phyloP scores from a whole-genome alignment of 2,329 filamentous ascomycete species.

The Xylariales sp. region DNA sequence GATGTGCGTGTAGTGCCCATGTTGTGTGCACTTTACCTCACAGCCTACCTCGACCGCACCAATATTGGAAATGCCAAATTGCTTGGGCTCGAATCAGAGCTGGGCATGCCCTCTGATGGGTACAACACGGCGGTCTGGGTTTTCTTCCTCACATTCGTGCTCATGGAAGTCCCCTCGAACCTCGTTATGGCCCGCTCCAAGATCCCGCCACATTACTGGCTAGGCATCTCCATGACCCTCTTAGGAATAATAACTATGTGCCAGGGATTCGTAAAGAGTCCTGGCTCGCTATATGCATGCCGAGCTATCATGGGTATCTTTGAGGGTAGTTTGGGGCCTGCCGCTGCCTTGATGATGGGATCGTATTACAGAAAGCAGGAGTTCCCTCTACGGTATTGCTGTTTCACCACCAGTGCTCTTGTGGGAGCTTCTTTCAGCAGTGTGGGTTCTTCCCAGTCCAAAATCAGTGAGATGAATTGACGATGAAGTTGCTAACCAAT shows the following conservation, averaged over 20 bases:
- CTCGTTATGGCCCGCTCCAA: background rate
- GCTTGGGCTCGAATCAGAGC: slow-evolving; percentile 4
- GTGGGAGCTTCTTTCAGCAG: slow-evolving; percentile 2
- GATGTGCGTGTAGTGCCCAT: slow-evolving; percentile 1
- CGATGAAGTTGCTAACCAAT: background rate
- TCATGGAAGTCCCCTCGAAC: slow-evolving; percentile 4
- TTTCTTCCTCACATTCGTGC: slow-evolving; percentile 3
- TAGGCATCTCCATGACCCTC: background rate
- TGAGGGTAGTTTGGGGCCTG: slow-evolving; percentile 2
- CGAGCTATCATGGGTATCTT: slow-evolving; percentile 2
- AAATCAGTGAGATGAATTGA: no score
- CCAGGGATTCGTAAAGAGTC: background rate
- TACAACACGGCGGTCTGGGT: slow-evolving; percentile 6
- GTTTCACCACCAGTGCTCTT: slow-evolving; percentile 2
- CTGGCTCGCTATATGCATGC: slow-evolving; percentile 3
- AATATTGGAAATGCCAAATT: slow-evolving; percentile 4
- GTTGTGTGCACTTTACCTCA: slow-evolving; percentile 2
- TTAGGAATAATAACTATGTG: slow-evolving; percentile 3
- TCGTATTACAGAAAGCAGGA: slow-evolving; percentile 2
- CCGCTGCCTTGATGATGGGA: slow-evolving; percentile 2
- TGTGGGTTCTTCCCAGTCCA: no score
- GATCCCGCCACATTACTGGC: slow-evolving; percentile 1
- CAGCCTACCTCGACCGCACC: slow-evolving; percentile 3
- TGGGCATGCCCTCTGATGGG: slow-evolving; percentile 4
- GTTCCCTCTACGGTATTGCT: slow-evolving; percentile 1